Percentiles rank a stretch among this genome's conserved stretches.
Conservation (phyloP, 2,329 filamentous ascomycete genomes). For the Lecanicillium sp. region DNA sequence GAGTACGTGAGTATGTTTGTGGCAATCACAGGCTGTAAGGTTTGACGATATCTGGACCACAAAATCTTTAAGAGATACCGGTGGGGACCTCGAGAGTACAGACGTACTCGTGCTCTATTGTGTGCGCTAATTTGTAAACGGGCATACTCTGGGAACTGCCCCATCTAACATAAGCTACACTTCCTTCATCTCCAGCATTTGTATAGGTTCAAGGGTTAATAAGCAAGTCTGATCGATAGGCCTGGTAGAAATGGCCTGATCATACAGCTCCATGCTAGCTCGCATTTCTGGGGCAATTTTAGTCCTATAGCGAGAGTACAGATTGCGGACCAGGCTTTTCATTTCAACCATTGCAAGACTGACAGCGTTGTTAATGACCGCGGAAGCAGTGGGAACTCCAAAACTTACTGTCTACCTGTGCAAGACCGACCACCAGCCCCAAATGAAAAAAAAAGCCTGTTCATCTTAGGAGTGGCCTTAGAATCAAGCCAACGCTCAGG, state of each 20-base stretch:
- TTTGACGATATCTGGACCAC: too few relatives aligned
- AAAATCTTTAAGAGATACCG: too few relatives aligned
- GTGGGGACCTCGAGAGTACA: too few relatives aligned
- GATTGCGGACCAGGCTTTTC: slow-evolving; percentile 52
- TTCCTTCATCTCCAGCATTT: background rate
- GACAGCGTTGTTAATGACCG: background rate
- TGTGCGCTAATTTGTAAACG: too few relatives aligned
- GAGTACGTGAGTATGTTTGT: too few relatives aligned
- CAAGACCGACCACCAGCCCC: slow-evolving; percentile 57
- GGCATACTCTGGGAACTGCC: too few relatives aligned
- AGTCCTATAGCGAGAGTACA: slow-evolving; percentile 52
- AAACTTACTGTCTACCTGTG: slow-evolving; percentile 56
- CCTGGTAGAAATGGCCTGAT: background rate
- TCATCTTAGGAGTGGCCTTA: slow-evolving; percentile 63
- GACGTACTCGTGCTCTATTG: too few relatives aligned
- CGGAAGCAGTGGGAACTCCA: slow-evolving; percentile 14
- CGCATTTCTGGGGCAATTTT: background rate
- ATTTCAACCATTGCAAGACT: slow-evolving; percentile 56
- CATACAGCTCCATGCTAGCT: slow-evolving; percentile 1
- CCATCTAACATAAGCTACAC: background rate
- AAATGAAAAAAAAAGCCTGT: slow-evolving; percentile 56
- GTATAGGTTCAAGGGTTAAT: background rate
- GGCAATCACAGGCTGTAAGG: too few relatives aligned
- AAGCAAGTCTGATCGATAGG: background rate
- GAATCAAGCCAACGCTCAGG: slow-evolving; percentile 77